Conservation (phyloP, 805 yeast genomes). For the Henningerozyma blattae region DNA sequence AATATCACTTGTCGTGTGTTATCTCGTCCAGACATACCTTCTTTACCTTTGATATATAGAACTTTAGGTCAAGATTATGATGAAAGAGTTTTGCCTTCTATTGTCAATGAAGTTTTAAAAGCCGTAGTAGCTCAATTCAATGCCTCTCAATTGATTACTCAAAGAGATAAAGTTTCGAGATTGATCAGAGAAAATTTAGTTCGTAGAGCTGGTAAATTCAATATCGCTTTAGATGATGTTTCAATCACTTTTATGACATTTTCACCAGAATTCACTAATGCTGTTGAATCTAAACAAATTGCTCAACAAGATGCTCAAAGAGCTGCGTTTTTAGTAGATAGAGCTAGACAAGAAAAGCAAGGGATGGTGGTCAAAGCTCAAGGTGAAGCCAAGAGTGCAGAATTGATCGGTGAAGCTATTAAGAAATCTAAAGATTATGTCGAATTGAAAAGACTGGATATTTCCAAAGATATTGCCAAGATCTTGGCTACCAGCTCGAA, state of each 20-base stretch:
- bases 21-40: slow-evolving; percentile 70
- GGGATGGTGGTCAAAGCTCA: slow-evolving; percentile 93
- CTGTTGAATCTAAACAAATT: slow-evolving; percentile 97
- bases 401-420: slow-evolving; percentile 97
- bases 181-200: slow-evolving; percentile 83
- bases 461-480: slow-evolving; percentile 89
- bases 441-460: slow-evolving; percentile 91
- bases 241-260: slow-evolving; percentile 95
- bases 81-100: slow-evolving; percentile 94
- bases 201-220: slow-evolving; percentile 84
- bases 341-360: slow-evolving; percentile 95
- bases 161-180: slow-evolving; percentile 90
- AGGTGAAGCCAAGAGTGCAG: slow-evolving; percentile 97
- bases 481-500: slow-evolving; percentile 83
- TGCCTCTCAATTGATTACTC: slow-evolving; percentile 97
- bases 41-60: slow-evolving; percentile 77
- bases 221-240: slow-evolving; percentile 84
- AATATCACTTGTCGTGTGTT: slow-evolving; percentile 97
- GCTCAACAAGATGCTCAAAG: slow-evolving; percentile 99
- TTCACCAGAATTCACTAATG: slow-evolving; percentile 93
- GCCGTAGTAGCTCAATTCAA: slow-evolving; percentile 97
- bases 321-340: slow-evolving; percentile 94
- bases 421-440: slow-evolving; percentile 93
- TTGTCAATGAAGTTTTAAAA: slow-evolving; percentile 93
- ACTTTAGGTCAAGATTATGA: slow-evolving; percentile 93